phyloP scores from a whole-genome alignment of 106 monocot species.

The Triglochin maritima region DNA sequence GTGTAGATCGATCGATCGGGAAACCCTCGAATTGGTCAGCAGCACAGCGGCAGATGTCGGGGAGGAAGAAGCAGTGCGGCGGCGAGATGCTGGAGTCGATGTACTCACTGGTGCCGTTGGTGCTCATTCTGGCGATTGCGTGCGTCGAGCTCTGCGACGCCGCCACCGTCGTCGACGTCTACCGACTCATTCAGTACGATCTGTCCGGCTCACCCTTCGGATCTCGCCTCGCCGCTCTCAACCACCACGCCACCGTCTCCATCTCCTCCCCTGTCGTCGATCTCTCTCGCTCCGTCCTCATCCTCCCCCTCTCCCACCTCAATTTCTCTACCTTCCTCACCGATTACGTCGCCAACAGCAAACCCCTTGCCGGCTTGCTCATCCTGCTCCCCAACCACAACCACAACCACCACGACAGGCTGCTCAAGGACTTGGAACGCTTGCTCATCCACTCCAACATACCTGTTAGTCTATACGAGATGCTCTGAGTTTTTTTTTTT shows the following conservation, averaged over 20 bases:
- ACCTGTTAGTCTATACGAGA: constrained; percentile 43
- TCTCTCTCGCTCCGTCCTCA: constrained; percentile 67
- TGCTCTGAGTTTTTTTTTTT: too few relatives aligned
- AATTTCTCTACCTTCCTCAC: constrained; percentile 53
- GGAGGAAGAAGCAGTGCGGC: constrained; percentile 11
- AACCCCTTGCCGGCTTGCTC: constrained; percentile 76
- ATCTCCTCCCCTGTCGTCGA: constrained; percentile 48
- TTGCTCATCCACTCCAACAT: constrained; percentile 63
- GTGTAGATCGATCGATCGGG: too few relatives aligned
- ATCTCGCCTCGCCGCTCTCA: constrained; percentile 67
- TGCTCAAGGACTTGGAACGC: constrained; percentile 59
- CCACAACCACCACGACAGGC: too few relatives aligned
- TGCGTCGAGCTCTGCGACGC: constrained; percentile 96
- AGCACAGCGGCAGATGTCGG: neutral
- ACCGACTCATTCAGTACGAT: constrained; percentile 96
- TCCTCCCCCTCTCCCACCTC: constrained; percentile 60
- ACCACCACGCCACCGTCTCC: constrained; percentile 68
- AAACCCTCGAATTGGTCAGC: neutral
- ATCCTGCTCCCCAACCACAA: constrained; percentile 71
- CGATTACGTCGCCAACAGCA: constrained; percentile 64
- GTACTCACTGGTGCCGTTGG: constrained; percentile 46
- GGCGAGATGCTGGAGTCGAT: constrained; percentile 39
- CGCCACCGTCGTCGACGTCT: constrained; percentile 88
- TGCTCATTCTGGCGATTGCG: constrained; percentile 55
- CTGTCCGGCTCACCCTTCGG: constrained; percentile 72